Conservation (phyloP, 1,284 basidiomycete genomes). For the Tylopilus sp. region DNA sequence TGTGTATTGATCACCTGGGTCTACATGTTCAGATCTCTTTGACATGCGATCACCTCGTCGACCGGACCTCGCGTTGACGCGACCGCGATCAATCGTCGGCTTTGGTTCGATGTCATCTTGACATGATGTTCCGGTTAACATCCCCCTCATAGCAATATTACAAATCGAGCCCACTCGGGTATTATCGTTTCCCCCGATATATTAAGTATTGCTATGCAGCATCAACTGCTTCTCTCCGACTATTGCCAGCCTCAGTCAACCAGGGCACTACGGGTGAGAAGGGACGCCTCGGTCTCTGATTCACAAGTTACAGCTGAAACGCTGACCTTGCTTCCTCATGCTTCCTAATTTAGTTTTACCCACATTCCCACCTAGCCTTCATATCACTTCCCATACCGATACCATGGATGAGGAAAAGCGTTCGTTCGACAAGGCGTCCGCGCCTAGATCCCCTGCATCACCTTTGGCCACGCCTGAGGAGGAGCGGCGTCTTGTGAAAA, state of each 20-base stretch:
- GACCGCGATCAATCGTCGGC: too few species aligned
- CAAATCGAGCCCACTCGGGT: too few species aligned
- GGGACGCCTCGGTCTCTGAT: background rate
- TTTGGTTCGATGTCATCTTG: too few species aligned
- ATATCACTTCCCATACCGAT: background rate
- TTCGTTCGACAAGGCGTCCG: slow-evolving; percentile 6
- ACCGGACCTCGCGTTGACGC: too few species aligned
- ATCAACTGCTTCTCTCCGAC: too few species aligned
- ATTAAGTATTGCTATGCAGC: too few species aligned
- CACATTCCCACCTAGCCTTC: background rate
- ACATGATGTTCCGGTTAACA: too few species aligned
- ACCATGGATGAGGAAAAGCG: slow-evolving; percentile 37
- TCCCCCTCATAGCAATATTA: too few species aligned
- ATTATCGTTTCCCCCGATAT: too few species aligned
- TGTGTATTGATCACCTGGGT: too few species aligned
- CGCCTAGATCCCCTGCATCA: slow-evolving; percentile 1
- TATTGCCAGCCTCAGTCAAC: background rate
- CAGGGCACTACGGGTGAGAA: background rate
- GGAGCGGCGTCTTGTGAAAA: slow-evolving; percentile 71
- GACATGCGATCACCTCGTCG: too few species aligned
- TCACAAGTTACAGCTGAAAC: background rate
- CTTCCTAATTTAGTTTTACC: background rate
- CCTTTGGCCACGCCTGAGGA: slow-evolving; percentile 49
- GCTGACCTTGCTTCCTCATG: background rate
- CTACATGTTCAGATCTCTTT: too few species aligned